These are phyloP conservation scores for Nakazawaea wickerhamii DNA, from an alignment of 805 yeast species.

Conservation along the genomic window DNA sequence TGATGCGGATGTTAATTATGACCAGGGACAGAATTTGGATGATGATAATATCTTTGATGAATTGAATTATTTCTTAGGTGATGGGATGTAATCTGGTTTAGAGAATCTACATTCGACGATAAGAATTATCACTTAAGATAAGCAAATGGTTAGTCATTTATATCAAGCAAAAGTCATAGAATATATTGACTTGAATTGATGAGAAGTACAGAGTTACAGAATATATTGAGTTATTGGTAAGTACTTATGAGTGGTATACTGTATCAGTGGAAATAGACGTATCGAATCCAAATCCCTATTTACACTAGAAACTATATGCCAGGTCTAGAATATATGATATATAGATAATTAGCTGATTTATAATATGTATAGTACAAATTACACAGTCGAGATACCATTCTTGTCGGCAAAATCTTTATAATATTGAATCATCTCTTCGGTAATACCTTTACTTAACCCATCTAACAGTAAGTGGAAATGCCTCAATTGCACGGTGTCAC, in stretches of 20 bases:
- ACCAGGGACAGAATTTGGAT: slow-evolving; percentile 9
- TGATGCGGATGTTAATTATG: slow-evolving; percentile 7
- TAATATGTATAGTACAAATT: too few relatives aligned
- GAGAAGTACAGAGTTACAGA: too few relatives aligned
- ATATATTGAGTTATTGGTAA: too few relatives aligned
- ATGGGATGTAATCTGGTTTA: not conserved
- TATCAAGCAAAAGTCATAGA: too few relatives aligned
- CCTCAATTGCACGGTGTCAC: slow-evolving; percentile 44
- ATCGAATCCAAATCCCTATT: too few relatives aligned
- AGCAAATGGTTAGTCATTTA: too few relatives aligned
- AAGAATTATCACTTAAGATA: too few relatives aligned
- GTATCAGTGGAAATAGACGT: too few relatives aligned
- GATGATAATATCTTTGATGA: slow-evolving; percentile 14
- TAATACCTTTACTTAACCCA: slow-evolving; percentile 73
- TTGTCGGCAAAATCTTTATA: slow-evolving; percentile 50
- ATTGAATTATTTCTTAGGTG: slow-evolving; percentile 13
- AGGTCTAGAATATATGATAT: not conserved
- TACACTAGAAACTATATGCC: too few relatives aligned
- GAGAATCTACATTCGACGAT: not conserved
- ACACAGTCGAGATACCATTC: slow-evolving; percentile 7
- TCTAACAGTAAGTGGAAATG: slow-evolving; percentile 72
- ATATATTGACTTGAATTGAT: too few relatives aligned
- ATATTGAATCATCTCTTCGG: slow-evolving; percentile 77
- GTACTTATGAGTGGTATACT: too few relatives aligned
- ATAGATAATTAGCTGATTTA: too few relatives aligned